Conservation (phyloP, 805 yeast species). For the Cyberlindnera mrakii region DNA sequence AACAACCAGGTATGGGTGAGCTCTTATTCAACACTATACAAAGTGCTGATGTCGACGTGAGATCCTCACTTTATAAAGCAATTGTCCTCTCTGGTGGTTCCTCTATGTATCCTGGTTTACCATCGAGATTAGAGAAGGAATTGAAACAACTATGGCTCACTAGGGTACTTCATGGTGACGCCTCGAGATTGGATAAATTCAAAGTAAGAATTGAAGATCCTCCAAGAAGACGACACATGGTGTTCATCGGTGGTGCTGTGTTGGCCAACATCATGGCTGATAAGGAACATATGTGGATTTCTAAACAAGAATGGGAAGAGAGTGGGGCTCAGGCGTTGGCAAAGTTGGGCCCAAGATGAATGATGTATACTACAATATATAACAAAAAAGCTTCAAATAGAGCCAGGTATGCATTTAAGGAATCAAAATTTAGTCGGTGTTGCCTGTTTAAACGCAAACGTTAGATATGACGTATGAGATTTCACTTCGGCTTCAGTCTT, state of each 20-base stretch:
- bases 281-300: constrained; percentile 97
- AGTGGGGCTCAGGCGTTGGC: constrained; percentile 80
- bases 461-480: constrained; percentile 88
- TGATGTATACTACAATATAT: background rate
- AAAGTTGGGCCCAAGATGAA: constrained; percentile 86
- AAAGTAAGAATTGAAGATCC: constrained; percentile 98
- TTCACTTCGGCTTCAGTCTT: constrained; percentile 80
- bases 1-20: constrained; percentile 96
- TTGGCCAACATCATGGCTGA: constrained; percentile 97
- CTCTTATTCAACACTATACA: constrained; percentile 86
- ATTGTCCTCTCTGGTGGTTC: constrained; percentile 97
- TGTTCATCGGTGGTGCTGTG: constrained; percentile 97
- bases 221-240: constrained; percentile 98
- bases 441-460: constrained; percentile 65
- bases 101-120: constrained; percentile 97
- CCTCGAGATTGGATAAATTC: constrained; percentile 81
- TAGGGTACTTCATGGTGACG: constrained; percentile 79
- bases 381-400: background rate
- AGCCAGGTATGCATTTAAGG: background rate
- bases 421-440: background rate
- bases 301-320: constrained; percentile 96
- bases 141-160: constrained; percentile 94
- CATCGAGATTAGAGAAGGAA: constrained; percentile 92
- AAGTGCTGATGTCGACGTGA: constrained; percentile 89
- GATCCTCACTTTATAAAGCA: constrained; percentile 83